Evolutionary conservation across 2,329 filamentous ascomycete species (phyloP).

Genomic region (Cladosporium sp.): DNA sequence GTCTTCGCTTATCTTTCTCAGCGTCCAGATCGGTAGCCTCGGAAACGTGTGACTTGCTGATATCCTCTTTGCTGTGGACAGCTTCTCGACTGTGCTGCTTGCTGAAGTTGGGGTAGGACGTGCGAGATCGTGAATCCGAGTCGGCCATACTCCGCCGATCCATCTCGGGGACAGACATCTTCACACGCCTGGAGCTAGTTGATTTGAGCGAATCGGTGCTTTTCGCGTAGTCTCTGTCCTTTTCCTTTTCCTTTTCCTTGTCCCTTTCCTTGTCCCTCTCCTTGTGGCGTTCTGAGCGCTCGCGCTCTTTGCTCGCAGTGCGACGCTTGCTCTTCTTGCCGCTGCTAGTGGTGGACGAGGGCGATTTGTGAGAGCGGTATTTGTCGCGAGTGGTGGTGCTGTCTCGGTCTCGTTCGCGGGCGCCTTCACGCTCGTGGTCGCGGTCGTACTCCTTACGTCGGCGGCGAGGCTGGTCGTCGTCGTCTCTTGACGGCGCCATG

Average conservation of each 20-base stretch:
- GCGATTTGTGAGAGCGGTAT: conserved; percentile 32
- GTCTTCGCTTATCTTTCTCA: conserved; percentile 31
- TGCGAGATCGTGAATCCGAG: conserved; percentile 40
- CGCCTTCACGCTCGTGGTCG: conserved; percentile 32
- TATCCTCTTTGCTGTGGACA: conserved; percentile 59
- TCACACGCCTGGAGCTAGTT: conserved; percentile 20
- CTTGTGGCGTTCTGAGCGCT: conserved; percentile 25
- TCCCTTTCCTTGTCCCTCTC: conserved; percentile 28
- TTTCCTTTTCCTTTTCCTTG: conserved; percentile 14
- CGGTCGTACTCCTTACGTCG: conserved; percentile 35
- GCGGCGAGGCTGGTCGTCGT: conserved; percentile 30
- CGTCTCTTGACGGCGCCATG: conserved; percentile 18
- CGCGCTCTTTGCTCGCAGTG: conserved; percentile 31
- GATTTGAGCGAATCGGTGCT: conserved; percentile 26
- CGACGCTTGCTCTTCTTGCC: conserved; percentile 26
- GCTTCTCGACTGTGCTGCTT: conserved; percentile 91
- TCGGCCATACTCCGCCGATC: conserved; percentile 42
- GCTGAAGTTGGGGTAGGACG: conserved; percentile 80
- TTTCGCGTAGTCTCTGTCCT: conserved; percentile 24
- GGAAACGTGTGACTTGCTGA: conserved; percentile 36
- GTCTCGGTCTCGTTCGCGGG: conserved; percentile 20
- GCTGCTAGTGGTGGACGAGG: conserved; percentile 30
- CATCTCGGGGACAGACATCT: conserved; percentile 48
- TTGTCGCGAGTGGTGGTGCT: conserved; percentile 28
- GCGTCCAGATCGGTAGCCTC: conserved; percentile 45